Evolutionary conservation across 2,329 filamentous ascomycete genomes (phyloP).

Genomic region (Colletotrichum incanum): DNA sequence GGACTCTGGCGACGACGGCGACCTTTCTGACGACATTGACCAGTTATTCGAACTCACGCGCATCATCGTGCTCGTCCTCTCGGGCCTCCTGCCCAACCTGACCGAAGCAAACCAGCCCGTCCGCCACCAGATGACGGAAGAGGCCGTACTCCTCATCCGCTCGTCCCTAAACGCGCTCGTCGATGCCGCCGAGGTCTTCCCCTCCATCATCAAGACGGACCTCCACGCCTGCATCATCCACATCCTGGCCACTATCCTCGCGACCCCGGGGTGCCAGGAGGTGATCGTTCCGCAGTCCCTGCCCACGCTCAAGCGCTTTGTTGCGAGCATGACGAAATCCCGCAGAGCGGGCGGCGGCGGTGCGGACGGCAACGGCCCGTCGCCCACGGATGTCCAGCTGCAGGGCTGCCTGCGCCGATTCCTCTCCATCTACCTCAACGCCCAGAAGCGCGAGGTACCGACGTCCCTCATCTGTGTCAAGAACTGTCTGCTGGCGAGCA

Average conservation of each 20-base stretch:
- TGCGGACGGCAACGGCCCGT: conserved; percentile 54
- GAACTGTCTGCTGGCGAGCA: conserved; percentile 90
- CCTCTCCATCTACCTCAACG: conserved; percentile 82
- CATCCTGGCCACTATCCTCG: conserved; percentile 94
- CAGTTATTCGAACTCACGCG: conserved; percentile 97
- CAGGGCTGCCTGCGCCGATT: conserved; percentile 88
- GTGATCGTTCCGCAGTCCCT: conserved; percentile 91
- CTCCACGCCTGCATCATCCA: conserved; percentile 97
- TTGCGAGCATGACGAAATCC: conserved; percentile 78
- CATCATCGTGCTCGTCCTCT: conserved; percentile 94
- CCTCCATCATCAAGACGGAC: conserved; percentile 95
- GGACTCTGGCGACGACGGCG: conserved; percentile 77
- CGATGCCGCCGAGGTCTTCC: conserved; percentile 95
- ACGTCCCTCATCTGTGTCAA: conserved; percentile 90
- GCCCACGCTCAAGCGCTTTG: conserved; percentile 92
- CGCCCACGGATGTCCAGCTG: conserved; percentile 77
- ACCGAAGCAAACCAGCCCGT: conserved; percentile 76
- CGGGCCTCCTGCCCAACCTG: conserved; percentile 88
- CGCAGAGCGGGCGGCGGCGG: conserved; percentile 50
- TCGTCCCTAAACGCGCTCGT: conserved; percentile 90
- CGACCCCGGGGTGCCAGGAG: conserved; percentile 88
- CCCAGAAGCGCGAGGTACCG: conserved; percentile 81
- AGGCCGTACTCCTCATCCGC: conserved; percentile 85
- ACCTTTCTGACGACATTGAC: conserved; percentile 96
- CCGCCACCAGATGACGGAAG: conserved; percentile 87